These are phyloP conservation scores for Globisporangium ultimum DNA, from an alignment of 352 stramenopile genomes.

Conservation along the genomic window DNA sequence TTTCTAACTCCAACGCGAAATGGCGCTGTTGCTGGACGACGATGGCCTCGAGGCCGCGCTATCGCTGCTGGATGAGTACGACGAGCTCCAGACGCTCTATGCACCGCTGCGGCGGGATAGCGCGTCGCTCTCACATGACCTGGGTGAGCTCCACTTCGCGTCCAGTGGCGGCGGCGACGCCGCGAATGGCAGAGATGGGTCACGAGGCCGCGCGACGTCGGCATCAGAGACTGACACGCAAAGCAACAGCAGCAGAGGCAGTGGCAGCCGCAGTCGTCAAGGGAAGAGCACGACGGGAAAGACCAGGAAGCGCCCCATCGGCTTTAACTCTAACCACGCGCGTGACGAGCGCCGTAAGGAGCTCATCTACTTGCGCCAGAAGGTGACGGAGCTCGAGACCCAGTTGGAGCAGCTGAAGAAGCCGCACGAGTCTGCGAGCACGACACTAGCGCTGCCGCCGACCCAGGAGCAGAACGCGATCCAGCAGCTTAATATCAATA, in stretches of 20 bases:
- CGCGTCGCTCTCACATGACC: too few relatives aligned
- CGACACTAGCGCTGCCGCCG: conserved; percentile 3
- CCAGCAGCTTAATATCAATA: conserved; percentile 8
- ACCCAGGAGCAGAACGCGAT: conserved; percentile 8
- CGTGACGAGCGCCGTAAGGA: conserved; percentile 10
- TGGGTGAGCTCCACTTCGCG: too few relatives aligned
- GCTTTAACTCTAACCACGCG: conserved; percentile 19
- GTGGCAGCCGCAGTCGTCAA: neutral
- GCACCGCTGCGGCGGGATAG: too few relatives aligned
- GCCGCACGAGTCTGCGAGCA: conserved; percentile 1
- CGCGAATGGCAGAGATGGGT: too few relatives aligned
- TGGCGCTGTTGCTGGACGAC: conserved; percentile 10
- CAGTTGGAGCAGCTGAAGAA: conserved; percentile 23
- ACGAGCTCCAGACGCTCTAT: conserved; percentile 2
- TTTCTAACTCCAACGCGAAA: neutral
- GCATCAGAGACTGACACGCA: neutral
- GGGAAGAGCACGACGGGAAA: conserved; percentile 8
- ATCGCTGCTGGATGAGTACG: conserved; percentile 10
- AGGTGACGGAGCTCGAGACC: conserved; percentile 12
- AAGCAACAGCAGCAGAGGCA: neutral
- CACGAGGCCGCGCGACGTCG: too few relatives aligned
- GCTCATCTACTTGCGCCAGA: conserved; percentile 12
- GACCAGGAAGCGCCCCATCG: conserved; percentile 25
- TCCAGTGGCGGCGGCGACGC: neutral
- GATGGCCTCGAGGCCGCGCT: conserved; percentile 9